Base-by-base conservation (phyloP, 768 basidiomycete genomes). In the Ramaria rubella region DNA sequence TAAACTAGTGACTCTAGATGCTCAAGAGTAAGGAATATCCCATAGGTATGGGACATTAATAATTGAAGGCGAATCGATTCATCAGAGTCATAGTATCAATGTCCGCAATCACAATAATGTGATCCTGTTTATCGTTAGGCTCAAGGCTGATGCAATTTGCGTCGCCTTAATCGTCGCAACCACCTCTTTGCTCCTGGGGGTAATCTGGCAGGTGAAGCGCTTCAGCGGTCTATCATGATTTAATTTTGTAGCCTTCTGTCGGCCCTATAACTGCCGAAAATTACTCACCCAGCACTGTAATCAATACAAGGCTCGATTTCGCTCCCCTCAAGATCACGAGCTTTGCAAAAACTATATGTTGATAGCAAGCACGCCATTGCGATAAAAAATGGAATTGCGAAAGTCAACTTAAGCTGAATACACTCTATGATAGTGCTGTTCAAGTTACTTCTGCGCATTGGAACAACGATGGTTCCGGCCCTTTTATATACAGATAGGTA, bases 341-440 rank as follows among this genome's bases (percentile, higher is more conserved):
- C 36, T 15, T 27, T 24, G 27, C 7, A 1, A 21, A 54, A 40
- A 24, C 42, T 43, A 12, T 7, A 51, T 11, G 23, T 26, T 23
- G 29, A 66, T 36, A 74, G 61, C 5, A 68, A 52, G 29, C 60
- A 56, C 17, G 72, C 72, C 24, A 70, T 65, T 29, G 63, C 60
- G 31, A 73, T 70, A n/a, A 55, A 72, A 73, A 30, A 73, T 43
- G 15, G 67, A 64, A 14, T 68, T 59, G 50, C 11, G 11, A 38
- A 38, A 11, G 11, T 11, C 36, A n/a, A 38, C 36, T 38, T 11
- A 11, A 38, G 36, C 11, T 38, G 36, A 11, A 38, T n/a, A 11
- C 36, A 11, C 36, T n/a, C 36, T 38, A 38, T 38, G n/a, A 11
- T 11, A 11, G n/a, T 38, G 36, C 36, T 38, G n/a, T 38, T 38